Evolutionary conservation across 2,329 filamentous ascomycete species (phyloP).

Genomic region (Pseudogymnoascus pannorum): DNA sequence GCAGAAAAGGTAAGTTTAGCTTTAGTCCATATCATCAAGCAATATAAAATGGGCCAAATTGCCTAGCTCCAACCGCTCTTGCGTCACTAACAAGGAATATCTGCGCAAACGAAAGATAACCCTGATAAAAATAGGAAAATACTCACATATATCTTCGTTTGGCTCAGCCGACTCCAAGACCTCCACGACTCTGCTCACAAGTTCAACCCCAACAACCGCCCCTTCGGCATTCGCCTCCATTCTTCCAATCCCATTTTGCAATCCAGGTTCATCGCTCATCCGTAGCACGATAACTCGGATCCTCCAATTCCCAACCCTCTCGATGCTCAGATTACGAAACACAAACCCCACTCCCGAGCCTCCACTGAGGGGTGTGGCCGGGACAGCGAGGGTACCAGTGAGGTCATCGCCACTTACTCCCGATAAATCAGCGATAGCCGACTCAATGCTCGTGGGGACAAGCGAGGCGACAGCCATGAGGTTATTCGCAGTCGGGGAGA

Average conservation of each 20-base stretch:
- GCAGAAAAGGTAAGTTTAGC: slow-evolving; percentile 2
- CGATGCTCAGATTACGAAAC: not conserved
- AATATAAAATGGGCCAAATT: not conserved
- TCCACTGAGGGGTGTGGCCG: not conserved
- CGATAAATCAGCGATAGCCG: not conserved
- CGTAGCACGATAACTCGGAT: not conserved
- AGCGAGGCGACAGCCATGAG: not conserved
- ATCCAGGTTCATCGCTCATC: not conserved
- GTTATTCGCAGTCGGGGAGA: not conserved
- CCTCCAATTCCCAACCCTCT: not conserved
- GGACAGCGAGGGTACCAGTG: not conserved
- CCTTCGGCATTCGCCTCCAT: not conserved
- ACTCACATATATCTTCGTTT: slow-evolving; percentile 2
- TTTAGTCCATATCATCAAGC: not conserved
- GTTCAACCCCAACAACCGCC: not conserved
- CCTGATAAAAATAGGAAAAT: not conserved
- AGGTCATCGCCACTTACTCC: not conserved
- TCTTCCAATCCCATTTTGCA: slow-evolving; percentile 2
- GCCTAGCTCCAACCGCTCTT: not conserved
- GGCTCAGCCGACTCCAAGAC: not conserved
- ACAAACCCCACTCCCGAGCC: slow-evolving; percentile 1
- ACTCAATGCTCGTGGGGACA: not conserved
- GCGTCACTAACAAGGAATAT: not conserved
- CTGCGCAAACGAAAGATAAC: not conserved
- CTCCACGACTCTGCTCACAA: not conserved